Percentiles rank a stretch among this genome's conserved stretches.
These are phyloP conservation scores for Tylopilus sp. DNA, from an alignment of 768 basidiomycete genomes.

Conservation along the genomic window DNA sequence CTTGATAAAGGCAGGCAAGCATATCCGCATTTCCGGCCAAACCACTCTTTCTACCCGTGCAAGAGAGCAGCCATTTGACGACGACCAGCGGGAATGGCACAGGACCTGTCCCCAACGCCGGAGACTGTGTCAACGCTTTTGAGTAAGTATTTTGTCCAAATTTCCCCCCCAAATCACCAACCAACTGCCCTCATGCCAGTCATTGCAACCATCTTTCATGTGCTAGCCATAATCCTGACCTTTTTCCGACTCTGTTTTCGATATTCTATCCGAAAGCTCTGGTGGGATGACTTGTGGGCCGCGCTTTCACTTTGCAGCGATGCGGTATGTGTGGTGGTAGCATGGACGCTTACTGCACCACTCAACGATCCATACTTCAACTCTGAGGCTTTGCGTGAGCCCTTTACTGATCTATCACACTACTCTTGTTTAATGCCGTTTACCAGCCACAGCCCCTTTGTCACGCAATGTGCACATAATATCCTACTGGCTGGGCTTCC, in stretches of 20 bases:
- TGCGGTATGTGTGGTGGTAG: slow-evolving; percentile 4
- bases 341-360: slow-evolving; percentile 20
- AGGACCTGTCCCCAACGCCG: background rate
- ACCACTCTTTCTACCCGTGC: background rate
- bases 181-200: slow-evolving; percentile 8
- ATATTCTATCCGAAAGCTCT: slow-evolving; percentile 17
- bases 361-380: slow-evolving; percentile 23
- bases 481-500: slow-evolving; percentile 19
- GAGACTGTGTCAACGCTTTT: slow-evolving; percentile 14
- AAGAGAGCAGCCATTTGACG: background rate
- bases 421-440: slow-evolving; percentile 19
- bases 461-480: slow-evolving; percentile 17
- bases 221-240: slow-evolving; percentile 16
- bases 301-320: slow-evolving; percentile 13
- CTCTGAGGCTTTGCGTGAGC: slow-evolving; percentile 11
- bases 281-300: slow-evolving; percentile 32
- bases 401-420: background rate
- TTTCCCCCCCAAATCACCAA: background rate
- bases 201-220: slow-evolving; percentile 19
- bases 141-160: slow-evolving; percentile 9
- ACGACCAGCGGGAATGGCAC: slow-evolving; percentile 2
- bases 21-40: background rate
- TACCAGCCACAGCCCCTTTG: slow-evolving; percentile 17
- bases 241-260: slow-evolving; percentile 28
- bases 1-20: background rate